Base-by-base conservation (phyloP, 768 basidiomycete species). In the Tylopilus felleus region DNA sequence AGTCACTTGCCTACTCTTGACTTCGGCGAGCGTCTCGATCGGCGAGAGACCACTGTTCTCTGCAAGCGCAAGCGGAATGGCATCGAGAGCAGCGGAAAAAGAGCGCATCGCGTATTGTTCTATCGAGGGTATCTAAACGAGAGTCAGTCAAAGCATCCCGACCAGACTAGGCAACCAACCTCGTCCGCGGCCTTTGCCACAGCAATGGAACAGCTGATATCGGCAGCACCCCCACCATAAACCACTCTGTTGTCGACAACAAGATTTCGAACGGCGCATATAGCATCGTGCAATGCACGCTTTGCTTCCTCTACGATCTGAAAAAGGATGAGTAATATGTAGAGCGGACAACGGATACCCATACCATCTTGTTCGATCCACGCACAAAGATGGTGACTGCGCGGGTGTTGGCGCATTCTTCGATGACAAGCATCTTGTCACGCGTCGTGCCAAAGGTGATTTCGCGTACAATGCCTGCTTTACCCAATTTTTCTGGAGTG, bases 81-180 rank as follows among this genome's bases (percentile, higher is more conserved):
- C 82, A 64, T 99, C 97, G 8, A 99, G 77, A 14, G 97, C 96
- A 31, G 91, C 90, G 4, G 97, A 82, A 70, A 98, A 99, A n/a
- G 97, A 95, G 46, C 96, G 88, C 95, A 99, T 98, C 3, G 97
- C 97, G 66, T 99, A 99, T 77, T 99, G 97, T 74, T 99, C 97
- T 65, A 99, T 98, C 27, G 93, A 82, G 1, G 97, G 88, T 60
- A 97, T 96, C 91, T 94, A 52, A 14, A 23, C 41, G 17, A 45
- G 33, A 21, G 40, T 50, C 35, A 60, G 39, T 51, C 51, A 47
- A n/a, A 23, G 36, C 9, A 39, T 16, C 8, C n/a, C 8, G 3
- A 10, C 33, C 22, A 38, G n/a, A 47, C 19, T 2, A 39, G 41
- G 54, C 31, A 33, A 63, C 75, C 19, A 44, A 90, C 92, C 74